Conservation (phyloP, 1,284 basidiomycete genomes). For the Tilletia setariae region DNA sequence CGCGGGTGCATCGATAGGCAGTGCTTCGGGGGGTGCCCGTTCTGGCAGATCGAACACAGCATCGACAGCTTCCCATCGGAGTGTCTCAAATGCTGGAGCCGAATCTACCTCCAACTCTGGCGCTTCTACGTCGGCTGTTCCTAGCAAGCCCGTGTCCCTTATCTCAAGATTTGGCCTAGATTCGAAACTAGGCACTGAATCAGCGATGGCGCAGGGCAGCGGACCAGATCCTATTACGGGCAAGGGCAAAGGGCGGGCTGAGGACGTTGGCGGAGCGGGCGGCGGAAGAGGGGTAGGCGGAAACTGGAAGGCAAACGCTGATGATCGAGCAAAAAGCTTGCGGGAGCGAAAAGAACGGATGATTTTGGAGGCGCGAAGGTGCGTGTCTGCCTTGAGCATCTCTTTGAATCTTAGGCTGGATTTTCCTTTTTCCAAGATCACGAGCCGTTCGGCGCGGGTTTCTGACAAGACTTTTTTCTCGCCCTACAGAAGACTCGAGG, state of each 20-base stretch:
- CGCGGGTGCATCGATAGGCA: constrained; percentile 23
- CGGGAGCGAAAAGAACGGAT: constrained; percentile 38
- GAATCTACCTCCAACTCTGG: not conserved
- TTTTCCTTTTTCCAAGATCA: too few relatives aligned
- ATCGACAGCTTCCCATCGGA: not conserved
- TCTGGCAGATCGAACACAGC: not conserved
- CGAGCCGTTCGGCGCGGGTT: too few relatives aligned
- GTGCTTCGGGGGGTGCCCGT: not conserved
- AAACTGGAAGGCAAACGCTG: constrained; percentile 17
- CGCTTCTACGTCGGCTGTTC: not conserved
- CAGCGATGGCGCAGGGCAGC: too few relatives aligned
- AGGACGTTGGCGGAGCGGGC: not conserved
- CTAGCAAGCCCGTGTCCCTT: constrained; percentile 21
- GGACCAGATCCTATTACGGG: not conserved
- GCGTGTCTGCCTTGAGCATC: not conserved
- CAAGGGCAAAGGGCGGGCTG: constrained; percentile 9
- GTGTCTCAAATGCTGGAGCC: not conserved
- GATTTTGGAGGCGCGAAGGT: constrained; percentile 23
- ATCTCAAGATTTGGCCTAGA: constrained; percentile 38
- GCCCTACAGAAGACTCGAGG: constrained; percentile 1
- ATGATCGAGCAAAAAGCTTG: constrained; percentile 30
- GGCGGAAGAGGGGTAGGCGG: not conserved
- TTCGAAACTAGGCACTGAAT: constrained; percentile 21
- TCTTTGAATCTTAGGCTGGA: too few relatives aligned
- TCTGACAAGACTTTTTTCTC: too few relatives aligned